Conservation (phyloP, 192 early-diverging fungal genomes). For the Coemansia sp. region DNA sequence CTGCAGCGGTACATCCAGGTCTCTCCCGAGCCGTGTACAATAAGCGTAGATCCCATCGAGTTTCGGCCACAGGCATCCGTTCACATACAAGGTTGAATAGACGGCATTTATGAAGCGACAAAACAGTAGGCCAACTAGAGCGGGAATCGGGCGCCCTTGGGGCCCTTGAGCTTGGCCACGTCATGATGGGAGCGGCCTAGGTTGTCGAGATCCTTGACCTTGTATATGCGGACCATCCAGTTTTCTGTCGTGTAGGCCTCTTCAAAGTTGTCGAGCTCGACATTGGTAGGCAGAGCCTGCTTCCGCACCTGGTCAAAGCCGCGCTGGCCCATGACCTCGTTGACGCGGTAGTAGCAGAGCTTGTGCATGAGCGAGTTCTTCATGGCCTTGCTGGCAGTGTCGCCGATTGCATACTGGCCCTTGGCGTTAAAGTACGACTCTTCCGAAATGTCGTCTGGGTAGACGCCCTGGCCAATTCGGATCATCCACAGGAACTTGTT, state of each 20-base stretch:
- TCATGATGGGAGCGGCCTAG: constrained; percentile 62
- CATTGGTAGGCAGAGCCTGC: constrained; percentile 65
- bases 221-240: constrained; percentile 98
- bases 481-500: constrained; percentile 99
- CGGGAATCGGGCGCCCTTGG: background rate
- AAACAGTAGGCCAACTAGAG: background rate
- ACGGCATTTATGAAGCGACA: background rate
- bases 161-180: constrained; percentile 9
- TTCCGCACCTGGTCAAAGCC: constrained; percentile 83
- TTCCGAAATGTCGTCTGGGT: constrained; percentile 91
- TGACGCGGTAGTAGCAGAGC: constrained; percentile 93
- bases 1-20: constrained; percentile 9
- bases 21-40: background rate
- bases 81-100: constrained; percentile 18
- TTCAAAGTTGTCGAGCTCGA: constrained; percentile 79
- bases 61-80: constrained; percentile 21
- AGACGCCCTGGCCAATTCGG: constrained; percentile 96
- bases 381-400: constrained; percentile 85
- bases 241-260: constrained; percentile 93
- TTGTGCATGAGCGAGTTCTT: constrained; percentile 93
- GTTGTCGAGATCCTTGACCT: constrained; percentile 94
- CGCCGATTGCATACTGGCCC: constrained; percentile 93
- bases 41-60: constrained; percentile 31
- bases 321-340: constrained; percentile 74
- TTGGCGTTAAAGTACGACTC: constrained; percentile 75